Evolutionary conservation across 2,329 filamentous ascomycete species (phyloP), one percentile per base, ranked within the genome.

Genomic region (Pyricularia sp.): DNA sequence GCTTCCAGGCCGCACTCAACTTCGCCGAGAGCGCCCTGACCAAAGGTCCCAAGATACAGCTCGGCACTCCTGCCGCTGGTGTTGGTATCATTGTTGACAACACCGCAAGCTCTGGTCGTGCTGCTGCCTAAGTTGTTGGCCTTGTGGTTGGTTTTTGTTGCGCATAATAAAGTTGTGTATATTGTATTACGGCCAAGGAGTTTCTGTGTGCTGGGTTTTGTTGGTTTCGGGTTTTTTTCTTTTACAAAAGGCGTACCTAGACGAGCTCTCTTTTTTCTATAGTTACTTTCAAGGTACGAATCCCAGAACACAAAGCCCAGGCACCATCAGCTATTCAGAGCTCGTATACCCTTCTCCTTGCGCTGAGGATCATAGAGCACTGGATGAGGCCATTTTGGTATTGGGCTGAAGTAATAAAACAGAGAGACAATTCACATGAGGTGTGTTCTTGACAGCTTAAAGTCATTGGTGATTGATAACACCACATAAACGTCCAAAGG

Each of bases 11-110:
- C 17, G 83, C 83, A 0, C 79, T 85, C 17, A 77, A 72, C 66
- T 85, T 78, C 71, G 82, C 83, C 69, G 79, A 82, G 72, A 79
- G 78, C 64, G 82, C 82, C 25, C 76, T 82, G 75, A 77, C 77
- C 73, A 81, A 82, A 72, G 75, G 77, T 55, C 82, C 83, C 71
- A 83, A 83, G 77, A 74, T 84, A 61, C 78, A 85, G 75, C 77
- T 85, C 63, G 83, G 82, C 69, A 82, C 82, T 36, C 78, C 79
- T 69, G 78, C 77, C 69, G 78, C 81, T 25, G 82, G 82, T 26
- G 76, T 78, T 61, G 77, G 77, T 67, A 78, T 78, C 70, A 75
- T 77, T 63, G 74, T 78, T 67, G 76, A 78, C 68, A 76, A 78
- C 72, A 73, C 5, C n/a, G 58, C 58, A 6, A 4, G 23, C 25